These are phyloP conservation scores for Saprolegnia parasitica DNA, from an alignment of 352 stramenopile species.

Conservation along the genomic window DNA sequence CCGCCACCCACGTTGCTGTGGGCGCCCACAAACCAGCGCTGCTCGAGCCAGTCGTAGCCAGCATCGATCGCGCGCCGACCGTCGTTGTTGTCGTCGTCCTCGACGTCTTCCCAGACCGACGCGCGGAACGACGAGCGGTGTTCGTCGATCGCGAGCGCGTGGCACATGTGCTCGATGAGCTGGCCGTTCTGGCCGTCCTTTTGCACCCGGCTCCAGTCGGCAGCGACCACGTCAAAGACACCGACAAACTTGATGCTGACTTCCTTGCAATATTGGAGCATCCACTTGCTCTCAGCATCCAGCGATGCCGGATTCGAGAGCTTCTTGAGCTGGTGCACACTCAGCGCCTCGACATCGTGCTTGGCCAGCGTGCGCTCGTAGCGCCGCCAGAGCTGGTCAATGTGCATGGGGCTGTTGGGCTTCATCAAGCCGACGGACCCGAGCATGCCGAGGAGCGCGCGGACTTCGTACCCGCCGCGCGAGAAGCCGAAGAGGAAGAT, in stretches of 20 bases:
- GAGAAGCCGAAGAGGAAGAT: conserved; percentile 6
- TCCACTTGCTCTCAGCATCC: not conserved
- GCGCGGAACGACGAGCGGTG: not conserved
- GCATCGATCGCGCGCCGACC: not conserved
- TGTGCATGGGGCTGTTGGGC: conserved; percentile 3
- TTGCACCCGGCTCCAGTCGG: not conserved
- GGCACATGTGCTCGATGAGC: conserved; percentile 4
- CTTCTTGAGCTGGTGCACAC: not conserved
- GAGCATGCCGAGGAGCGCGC: conserved; percentile 5
- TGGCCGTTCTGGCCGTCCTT: conserved; percentile 10
- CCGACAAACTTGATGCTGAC: conserved; percentile 5
- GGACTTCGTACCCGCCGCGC: conserved; percentile 3
- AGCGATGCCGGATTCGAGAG: not conserved
- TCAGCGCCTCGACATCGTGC: not conserved
- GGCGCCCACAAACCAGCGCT: conserved; percentile 14
- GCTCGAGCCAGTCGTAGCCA: not conserved
- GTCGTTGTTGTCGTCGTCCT: not conserved
- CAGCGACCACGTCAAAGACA: not conserved
- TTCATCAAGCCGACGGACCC: not conserved
- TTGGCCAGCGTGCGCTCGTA: not conserved
- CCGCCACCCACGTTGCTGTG: conserved; percentile 9
- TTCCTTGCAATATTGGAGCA: conserved; percentile 5
- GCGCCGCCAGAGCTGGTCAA: not conserved
- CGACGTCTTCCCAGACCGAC: not conserved
- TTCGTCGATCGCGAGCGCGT: conserved; percentile 7